Percentiles rank a stretch among this genome's conserved stretches.
phyloP scores from a whole-genome alignment of 306 rosid genomes.

The Carpinus fangiana region DNA sequence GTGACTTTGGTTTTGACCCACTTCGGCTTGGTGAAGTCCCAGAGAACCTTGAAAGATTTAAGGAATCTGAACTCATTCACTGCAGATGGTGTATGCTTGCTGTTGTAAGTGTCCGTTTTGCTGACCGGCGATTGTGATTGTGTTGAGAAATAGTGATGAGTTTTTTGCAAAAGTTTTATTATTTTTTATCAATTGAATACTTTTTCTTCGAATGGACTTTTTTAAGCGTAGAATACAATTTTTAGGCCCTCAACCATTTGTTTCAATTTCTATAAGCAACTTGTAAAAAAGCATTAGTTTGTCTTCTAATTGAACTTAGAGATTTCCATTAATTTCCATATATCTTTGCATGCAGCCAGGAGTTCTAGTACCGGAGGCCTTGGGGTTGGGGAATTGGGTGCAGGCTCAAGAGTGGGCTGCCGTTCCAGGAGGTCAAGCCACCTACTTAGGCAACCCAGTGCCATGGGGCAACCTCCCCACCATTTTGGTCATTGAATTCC shows the following conservation, averaged over 20 bases:
- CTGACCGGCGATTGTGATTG: too few species aligned
- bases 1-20: constrained; percentile 87
- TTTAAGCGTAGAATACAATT: too few species aligned
- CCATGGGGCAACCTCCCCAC: constrained; percentile 99
- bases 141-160: too few species aligned
- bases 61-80: constrained; percentile 96
- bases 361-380: constrained; percentile 89
- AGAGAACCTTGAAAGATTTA: constrained; percentile 93
- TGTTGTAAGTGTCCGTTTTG: constrained; percentile 61
- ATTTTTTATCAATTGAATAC: too few species aligned
- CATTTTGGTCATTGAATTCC: constrained; percentile 81
- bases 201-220: too few species aligned
- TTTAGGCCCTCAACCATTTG: too few species aligned
- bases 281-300: background rate
- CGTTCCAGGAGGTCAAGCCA: constrained; percentile 89
- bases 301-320: background rate
- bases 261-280: too few species aligned
- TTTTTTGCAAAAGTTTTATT: too few species aligned
- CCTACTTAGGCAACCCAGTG: constrained; percentile 93
- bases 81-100: constrained; percentile 99
- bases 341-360: constrained; percentile 78
- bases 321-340: background rate
- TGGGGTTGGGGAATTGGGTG: constrained; percentile 97
- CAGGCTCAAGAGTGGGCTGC: constrained; percentile 99
- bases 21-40: constrained; percentile 94